Conservation (phyloP, 2,329 filamentous ascomycete genomes). For the Microthyrium microscopicum region DNA sequence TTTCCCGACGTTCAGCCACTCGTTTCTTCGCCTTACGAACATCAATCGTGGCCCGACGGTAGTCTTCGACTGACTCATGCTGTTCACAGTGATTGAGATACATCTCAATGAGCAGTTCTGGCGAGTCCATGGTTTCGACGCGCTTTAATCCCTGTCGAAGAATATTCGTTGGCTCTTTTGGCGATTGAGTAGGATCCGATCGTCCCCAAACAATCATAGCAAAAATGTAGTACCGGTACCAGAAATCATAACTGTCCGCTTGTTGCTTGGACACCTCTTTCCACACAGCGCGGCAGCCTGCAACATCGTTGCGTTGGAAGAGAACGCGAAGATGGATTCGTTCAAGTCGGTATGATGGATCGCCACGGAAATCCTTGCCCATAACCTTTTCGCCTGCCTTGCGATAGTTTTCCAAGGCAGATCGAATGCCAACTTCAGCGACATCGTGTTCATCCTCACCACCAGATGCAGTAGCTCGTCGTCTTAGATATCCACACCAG, state of each 20-base stretch:
- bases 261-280: conserved; percentile 52
- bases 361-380: conserved; percentile 62
- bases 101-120: conserved; percentile 57
- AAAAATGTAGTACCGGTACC: conserved; percentile 83
- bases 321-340: conserved; percentile 85
- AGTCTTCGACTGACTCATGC: conserved; percentile 61
- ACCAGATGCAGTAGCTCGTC: conserved; percentile 59
- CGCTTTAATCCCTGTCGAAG: conserved; percentile 52
- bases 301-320: conserved; percentile 62
- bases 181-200: conserved; percentile 35
- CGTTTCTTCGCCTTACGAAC: conserved; percentile 51
- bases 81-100: conserved; percentile 74
- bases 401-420: conserved; percentile 71
- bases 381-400: conserved; percentile 63
- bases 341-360: conserved; percentile 76
- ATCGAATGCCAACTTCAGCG: conserved; percentile 74
- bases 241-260: conserved; percentile 76
- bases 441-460: conserved; percentile 68
- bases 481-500: conserved; percentile 88
- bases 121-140: conserved; percentile 51
- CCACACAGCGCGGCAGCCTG: conserved; percentile 65
- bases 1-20: conserved; percentile 46
- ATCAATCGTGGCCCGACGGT: conserved; percentile 58
- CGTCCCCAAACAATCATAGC: conserved; percentile 61
- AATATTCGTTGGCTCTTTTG: conserved; percentile 57